These are phyloP conservation scores for Candolleomyces eurysporus DNA, from an alignment of 768 basidiomycete species.

Conservation along the genomic window DNA sequence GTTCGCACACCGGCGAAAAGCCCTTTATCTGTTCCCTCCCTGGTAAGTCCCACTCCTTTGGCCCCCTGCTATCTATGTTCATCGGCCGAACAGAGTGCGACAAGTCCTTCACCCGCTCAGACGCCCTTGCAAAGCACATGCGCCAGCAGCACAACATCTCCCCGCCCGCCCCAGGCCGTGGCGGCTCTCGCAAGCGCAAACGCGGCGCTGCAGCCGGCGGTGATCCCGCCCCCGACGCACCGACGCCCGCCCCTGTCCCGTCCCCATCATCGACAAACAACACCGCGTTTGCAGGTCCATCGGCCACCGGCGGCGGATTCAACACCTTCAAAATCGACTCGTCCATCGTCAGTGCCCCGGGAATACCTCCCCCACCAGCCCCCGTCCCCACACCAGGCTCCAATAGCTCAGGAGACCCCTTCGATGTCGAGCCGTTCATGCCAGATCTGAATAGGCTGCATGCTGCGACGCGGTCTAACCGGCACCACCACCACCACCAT, in stretches of 20 bases:
- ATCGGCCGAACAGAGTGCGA: conserved; percentile 67
- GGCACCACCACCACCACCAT: background rate
- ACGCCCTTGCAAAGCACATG: conserved; percentile 92
- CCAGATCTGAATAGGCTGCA: conserved; percentile 1
- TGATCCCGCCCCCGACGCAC: too few relatives aligned
- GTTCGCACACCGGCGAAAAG: conserved; percentile 93
- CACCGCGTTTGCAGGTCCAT: conserved; percentile 5
- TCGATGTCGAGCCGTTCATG: conserved; percentile 1
- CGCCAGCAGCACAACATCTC: conserved; percentile 81
- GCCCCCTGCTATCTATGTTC: too few relatives aligned
- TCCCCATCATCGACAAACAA: conserved; percentile 18
- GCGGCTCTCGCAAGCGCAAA: conserved; percentile 70
- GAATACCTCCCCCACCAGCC: conserved; percentile 35
- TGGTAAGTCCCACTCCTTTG: conserved; percentile 45
- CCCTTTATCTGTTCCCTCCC: conserved; percentile 82
- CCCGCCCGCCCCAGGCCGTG: conserved; percentile 70
- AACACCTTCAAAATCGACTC: conserved; percentile 67
- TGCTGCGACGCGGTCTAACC: background rate
- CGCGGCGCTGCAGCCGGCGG: conserved; percentile 43
- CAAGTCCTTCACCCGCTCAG: conserved; percentile 92
- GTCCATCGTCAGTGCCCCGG: background rate
- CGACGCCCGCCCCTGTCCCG: conserved; percentile 16
- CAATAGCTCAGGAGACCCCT: conserved; percentile 4
- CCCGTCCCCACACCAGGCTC: conserved; percentile 27
- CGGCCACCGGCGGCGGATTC: conserved; percentile 34